Evolutionary conservation across 2,329 filamentous ascomycete species (phyloP).

Genomic region (Epichloe scottii): DNA sequence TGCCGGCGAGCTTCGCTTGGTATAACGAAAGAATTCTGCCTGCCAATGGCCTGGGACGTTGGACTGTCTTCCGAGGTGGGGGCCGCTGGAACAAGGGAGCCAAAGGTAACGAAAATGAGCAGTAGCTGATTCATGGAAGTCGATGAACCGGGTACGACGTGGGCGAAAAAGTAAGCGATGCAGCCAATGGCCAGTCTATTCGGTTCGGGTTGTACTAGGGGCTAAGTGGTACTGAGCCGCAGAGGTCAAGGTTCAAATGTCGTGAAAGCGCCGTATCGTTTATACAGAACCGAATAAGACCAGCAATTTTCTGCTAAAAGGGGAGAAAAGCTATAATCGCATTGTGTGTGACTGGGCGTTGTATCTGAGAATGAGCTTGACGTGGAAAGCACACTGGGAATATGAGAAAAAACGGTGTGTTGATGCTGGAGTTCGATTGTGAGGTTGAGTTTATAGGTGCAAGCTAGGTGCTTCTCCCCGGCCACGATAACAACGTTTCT

Average conservation of each 20-base stretch:
- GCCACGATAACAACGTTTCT: not conserved
- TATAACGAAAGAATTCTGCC: constrained; percentile 15
- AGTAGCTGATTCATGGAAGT: constrained; percentile 13
- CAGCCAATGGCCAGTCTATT: not conserved
- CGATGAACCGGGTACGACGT: not conserved
- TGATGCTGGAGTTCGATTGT: not conserved
- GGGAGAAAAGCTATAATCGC: not conserved
- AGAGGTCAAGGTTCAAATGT: not conserved
- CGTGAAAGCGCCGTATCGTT: not conserved
- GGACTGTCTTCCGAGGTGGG: constrained; percentile 8
- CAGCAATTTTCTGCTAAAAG: not conserved
- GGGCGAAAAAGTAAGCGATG: not conserved
- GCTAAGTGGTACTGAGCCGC: not conserved
- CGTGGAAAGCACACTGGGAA: not conserved
- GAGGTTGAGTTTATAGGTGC: not conserved
- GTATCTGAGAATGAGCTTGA: not conserved
- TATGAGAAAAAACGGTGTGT: not conserved
- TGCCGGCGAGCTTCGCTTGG: constrained; percentile 13
- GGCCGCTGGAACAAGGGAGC: constrained; percentile 10
- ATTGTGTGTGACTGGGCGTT: not conserved
- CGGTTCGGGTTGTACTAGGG: not conserved
- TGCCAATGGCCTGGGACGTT: constrained; percentile 13
- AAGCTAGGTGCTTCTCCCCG: not conserved
- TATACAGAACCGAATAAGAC: not conserved
- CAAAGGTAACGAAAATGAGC: constrained; percentile 11